Percentiles rank a stretch among this genome's conserved stretches.
phyloP scores from a whole-genome alignment of 1,284 basidiomycete species.

The Cystobasidium slooffiae region DNA sequence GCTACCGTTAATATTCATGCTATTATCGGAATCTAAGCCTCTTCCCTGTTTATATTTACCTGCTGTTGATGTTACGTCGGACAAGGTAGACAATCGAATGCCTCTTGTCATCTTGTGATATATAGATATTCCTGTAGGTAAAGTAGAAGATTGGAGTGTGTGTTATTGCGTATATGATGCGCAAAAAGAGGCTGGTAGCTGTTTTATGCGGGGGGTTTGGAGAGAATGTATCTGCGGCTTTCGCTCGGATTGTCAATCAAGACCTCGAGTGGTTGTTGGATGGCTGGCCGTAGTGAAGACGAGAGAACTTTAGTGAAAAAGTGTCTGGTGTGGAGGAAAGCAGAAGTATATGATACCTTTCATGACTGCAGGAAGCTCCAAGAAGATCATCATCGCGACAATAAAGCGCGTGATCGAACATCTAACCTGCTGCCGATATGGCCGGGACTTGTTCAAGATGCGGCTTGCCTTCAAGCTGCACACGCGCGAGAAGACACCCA shows the following conservation, averaged over 20 bases:
- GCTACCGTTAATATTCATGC: slow-evolving; percentile 1
- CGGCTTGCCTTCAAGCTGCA: too few relatives aligned
- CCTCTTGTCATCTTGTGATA: slow-evolving; percentile 32
- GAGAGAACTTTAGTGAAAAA: slow-evolving; percentile 28
- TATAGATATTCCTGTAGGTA: not conserved
- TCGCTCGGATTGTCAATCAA: slow-evolving; percentile 32
- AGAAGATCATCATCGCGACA: not conserved
- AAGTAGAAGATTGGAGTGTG: slow-evolving; percentile 24
- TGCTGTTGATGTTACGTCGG: not conserved
- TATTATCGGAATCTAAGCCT: not conserved
- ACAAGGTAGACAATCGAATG: slow-evolving; percentile 17
- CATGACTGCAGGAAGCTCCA: not conserved
- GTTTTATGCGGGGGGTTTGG: not conserved
- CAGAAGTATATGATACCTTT: not conserved
- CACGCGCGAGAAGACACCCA: too few relatives aligned
- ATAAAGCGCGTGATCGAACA: slow-evolving; percentile 23
- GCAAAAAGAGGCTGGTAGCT: not conserved
- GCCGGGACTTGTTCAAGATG: too few relatives aligned
- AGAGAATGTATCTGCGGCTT: not conserved
- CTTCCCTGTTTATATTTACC: slow-evolving; percentile 1
- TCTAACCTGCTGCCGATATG: not conserved
- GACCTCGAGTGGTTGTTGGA: slow-evolving; percentile 21
- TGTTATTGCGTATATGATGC: not conserved
- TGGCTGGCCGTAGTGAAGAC: not conserved
- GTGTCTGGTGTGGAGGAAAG: slow-evolving; percentile 31